phyloP scores from a whole-genome alignment of 192 early-diverging fungal genomes.

The Thamnidium elegans region DNA sequence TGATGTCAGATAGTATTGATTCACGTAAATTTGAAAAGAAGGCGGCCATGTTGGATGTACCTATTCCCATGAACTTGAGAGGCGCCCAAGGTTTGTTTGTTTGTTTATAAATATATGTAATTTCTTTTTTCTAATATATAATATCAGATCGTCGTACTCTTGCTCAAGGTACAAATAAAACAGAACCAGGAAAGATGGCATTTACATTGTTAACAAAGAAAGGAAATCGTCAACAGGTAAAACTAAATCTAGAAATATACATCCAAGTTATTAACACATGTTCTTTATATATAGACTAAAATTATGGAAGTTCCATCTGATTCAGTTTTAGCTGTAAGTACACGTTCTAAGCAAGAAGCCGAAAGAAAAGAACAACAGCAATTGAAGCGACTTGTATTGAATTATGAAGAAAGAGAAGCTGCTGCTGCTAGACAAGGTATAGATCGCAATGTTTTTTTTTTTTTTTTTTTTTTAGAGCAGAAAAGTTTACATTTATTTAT shows the following conservation, averaged over 20 bases:
- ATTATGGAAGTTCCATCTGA: slow-evolving; percentile 75
- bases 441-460: background rate
- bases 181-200: slow-evolving; percentile 55
- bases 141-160: slow-evolving; percentile 28
- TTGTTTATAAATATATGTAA: background rate
- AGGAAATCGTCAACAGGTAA: slow-evolving; percentile 78
- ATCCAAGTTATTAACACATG: background rate
- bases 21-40: slow-evolving; percentile 79
- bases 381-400: slow-evolving; percentile 89
- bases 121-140: background rate
- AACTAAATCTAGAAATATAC: background rate
- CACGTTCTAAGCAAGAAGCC: slow-evolving; percentile 81
- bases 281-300: slow-evolving; percentile 45
- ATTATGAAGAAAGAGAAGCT: slow-evolving; percentile 81
- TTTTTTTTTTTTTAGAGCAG: background rate
- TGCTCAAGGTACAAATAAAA: slow-evolving; percentile 9
- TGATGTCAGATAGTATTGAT: slow-evolving; percentile 91
- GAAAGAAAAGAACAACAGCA: slow-evolving; percentile 85
- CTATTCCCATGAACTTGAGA: slow-evolving; percentile 76
- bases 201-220: slow-evolving; percentile 84
- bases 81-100: slow-evolving; percentile 40
- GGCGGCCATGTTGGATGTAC: slow-evolving; percentile 76
- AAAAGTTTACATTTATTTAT: background rate
- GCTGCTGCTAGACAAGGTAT: slow-evolving; percentile 34
- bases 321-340: slow-evolving; percentile 79